phyloP scores from a whole-genome alignment of 2,329 filamentous ascomycete genomes.

The Tolypocladium nubicola region DNA sequence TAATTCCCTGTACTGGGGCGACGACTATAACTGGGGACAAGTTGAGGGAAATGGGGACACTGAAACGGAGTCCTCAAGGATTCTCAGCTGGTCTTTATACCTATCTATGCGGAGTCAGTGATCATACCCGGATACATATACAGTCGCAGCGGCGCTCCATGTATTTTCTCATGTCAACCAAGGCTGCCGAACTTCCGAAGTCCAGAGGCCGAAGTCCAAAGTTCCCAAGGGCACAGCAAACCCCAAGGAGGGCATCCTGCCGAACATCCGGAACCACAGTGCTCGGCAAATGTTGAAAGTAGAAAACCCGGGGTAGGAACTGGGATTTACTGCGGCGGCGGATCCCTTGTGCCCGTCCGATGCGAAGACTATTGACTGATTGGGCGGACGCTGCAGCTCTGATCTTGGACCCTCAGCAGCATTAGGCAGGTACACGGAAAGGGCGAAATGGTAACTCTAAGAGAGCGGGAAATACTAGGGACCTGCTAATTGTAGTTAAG shows the following conservation, averaged over 20 bases:
- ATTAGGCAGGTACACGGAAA: neutral
- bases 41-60: too few relatives aligned
- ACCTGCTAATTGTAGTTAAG: neutral
- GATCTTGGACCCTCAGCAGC: neutral
- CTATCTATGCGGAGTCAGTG: neutral
- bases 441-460: neutral
- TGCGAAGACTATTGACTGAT: neutral
- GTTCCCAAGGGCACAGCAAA: neutral
- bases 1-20: neutral
- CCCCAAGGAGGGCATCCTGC: neutral
- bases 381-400: neutral
- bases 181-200: neutral
- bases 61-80: neutral
- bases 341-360: neutral
- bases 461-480: neutral
- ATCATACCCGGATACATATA: neutral
- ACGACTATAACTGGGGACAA: neutral
- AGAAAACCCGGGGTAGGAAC: neutral
- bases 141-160: neutral
- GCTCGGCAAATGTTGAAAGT: neutral
- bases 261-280: neutral
- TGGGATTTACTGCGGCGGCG: neutral
- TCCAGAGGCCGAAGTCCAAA: neutral
- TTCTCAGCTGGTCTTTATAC: neutral
- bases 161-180: neutral